Evolutionary conservation across 208 protist genomes (phyloP).

Genomic region (Paratrypanosoma confusum): DNA sequence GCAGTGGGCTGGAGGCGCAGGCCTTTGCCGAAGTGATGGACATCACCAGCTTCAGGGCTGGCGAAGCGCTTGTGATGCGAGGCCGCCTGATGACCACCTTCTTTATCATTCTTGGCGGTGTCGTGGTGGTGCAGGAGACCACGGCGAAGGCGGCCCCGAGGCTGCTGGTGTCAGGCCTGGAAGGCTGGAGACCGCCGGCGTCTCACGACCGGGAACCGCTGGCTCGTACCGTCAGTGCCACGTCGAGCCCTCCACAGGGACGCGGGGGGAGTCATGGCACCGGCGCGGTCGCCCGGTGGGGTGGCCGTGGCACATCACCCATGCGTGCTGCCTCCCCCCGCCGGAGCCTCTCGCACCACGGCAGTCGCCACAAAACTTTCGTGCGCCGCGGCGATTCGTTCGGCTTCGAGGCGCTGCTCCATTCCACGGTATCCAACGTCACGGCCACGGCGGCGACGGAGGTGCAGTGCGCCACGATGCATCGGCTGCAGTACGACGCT

Average conservation of each 20-base stretch:
- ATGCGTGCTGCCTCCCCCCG: conserved; percentile 42
- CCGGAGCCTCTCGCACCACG: conserved; percentile 46
- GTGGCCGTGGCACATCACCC: too few relatives aligned
- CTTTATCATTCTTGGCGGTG: conserved; percentile 51
- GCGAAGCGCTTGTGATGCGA: conserved; percentile 15
- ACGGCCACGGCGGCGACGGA: conserved; percentile 12
- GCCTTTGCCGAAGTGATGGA: conserved; percentile 63
- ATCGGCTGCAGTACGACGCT: conserved; percentile 68
- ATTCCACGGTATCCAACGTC: not conserved
- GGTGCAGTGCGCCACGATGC: conserved; percentile 40
- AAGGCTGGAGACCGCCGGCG: too few relatives aligned
- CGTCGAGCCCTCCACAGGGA: too few relatives aligned
- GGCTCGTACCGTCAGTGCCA: too few relatives aligned
- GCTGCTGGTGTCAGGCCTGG: too few relatives aligned
- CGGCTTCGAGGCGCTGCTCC: conserved; percentile 7
- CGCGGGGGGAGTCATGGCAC: too few relatives aligned
- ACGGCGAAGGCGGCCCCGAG: too few relatives aligned
- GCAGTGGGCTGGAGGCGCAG: not conserved
- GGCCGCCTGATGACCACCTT: conserved; percentile 36
- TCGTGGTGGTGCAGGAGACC: conserved; percentile 15
- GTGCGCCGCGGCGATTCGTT: conserved; percentile 1
- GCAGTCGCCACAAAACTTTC: conserved; percentile 13
- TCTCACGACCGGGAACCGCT: too few relatives aligned
- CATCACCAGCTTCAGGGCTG: conserved; percentile 17
- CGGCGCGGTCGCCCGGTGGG: too few relatives aligned